phyloP scores from a whole-genome alignment of 441 rosid genomes.

The Gossypium trilobum region DNA sequence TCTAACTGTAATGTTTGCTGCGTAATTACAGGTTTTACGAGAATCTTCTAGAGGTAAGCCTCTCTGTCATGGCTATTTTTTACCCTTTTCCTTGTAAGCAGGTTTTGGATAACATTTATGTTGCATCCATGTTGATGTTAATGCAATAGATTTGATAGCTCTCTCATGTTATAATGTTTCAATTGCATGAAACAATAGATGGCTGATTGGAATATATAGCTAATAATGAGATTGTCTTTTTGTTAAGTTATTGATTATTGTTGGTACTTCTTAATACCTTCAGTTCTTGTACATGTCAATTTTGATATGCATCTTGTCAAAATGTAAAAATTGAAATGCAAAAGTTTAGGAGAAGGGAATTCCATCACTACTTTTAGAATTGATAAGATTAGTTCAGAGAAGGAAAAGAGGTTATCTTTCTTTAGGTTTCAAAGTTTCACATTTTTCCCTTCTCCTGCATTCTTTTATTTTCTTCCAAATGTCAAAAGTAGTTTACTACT shows the following conservation, averaged over 20 bases:
- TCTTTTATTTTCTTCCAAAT: not conserved
- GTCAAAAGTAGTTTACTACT: not conserved
- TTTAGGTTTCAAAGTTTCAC: not conserved
- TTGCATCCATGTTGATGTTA: not conserved
- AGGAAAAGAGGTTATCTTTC: not conserved
- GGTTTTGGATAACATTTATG: not conserved
- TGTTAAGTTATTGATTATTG: not conserved
- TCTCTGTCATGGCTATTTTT: constrained; percentile 2
- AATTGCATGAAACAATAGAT: not conserved
- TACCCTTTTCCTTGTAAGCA: not conserved
- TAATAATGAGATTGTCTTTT: not conserved
- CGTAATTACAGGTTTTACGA: constrained; percentile 51
- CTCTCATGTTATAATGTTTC: not conserved
- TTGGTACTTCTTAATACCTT: constrained; percentile 2
- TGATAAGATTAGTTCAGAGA: not conserved
- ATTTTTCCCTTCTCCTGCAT: not conserved
- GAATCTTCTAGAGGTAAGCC: constrained; percentile 71
- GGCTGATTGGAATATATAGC: not conserved
- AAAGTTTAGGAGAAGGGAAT: not conserved
- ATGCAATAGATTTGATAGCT: not conserved
- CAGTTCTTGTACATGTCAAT: constrained; percentile 5
- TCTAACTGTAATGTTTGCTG: constrained; percentile 17
- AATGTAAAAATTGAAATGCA: not conserved
- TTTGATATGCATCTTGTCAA: not conserved
- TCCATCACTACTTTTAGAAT: not conserved